A percentile compares a stretch with the other conserved stretches of the same genome.
These are phyloP conservation scores for Ulvella scutata DNA, from an alignment of 139 green algal genomes.

Conservation along the genomic window DNA sequence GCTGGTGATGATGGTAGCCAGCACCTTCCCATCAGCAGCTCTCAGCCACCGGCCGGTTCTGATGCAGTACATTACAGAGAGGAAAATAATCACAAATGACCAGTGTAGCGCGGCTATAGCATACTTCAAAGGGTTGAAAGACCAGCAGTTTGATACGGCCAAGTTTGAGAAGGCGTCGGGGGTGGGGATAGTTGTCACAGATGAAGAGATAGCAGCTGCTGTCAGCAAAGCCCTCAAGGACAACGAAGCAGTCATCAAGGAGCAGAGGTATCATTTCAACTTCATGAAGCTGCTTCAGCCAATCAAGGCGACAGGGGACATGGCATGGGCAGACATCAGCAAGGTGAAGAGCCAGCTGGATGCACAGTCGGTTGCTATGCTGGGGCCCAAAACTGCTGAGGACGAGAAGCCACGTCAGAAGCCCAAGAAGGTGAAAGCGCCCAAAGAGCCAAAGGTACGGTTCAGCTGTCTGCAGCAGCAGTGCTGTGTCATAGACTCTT, in stretches of 20 bases:
- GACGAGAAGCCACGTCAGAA: conserved; percentile 52
- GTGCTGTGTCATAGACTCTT: neutral
- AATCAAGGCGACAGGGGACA: conserved; percentile 58
- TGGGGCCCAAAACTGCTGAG: conserved; percentile 75
- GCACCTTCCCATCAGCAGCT: conserved; percentile 69
- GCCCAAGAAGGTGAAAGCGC: conserved; percentile 52
- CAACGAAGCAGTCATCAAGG: conserved; percentile 33
- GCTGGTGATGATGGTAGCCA: conserved; percentile 60
- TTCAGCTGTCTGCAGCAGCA: neutral
- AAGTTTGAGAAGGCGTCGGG: conserved; percentile 49
- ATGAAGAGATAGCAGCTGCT: conserved; percentile 43
- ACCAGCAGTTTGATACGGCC: conserved; percentile 23
- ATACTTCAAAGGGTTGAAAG: conserved; percentile 52
- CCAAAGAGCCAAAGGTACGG: neutral
- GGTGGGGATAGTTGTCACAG: conserved; percentile 61
- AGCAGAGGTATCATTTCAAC: conserved; percentile 63
- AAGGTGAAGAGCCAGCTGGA: conserved; percentile 2
- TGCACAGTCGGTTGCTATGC: conserved; percentile 36
- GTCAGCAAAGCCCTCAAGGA: conserved; percentile 35
- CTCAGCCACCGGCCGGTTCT: conserved; percentile 52
- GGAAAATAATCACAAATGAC: conserved; percentile 48
- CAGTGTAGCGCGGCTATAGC: conserved; percentile 72
- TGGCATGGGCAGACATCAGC: conserved; percentile 19
- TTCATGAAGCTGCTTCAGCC: conserved; percentile 49
- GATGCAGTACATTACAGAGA: conserved; percentile 45